Evolutionary conservation across 495 filamentous ascomycete species (phyloP), one percentile per base, ranked within the genome.

Genomic region (Daldinia vernicosa): DNA sequence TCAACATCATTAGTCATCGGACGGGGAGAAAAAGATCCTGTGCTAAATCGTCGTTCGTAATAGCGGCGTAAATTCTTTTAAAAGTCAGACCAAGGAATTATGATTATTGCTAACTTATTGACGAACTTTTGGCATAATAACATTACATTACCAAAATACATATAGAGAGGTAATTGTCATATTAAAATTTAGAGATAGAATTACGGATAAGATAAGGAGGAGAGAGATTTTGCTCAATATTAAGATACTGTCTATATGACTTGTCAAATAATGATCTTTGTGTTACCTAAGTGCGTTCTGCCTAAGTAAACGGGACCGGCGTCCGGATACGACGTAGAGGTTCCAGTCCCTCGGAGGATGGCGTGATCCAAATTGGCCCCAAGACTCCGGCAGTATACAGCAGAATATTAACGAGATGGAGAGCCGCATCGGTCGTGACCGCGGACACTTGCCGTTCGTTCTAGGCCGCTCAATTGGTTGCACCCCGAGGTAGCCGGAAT

Each of bases 401-500:
- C 12, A 28, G 17, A 39, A 68, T 22, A 61, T 65, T 61, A 61
- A 68, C 60, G 15, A 63, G 19, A 32, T 54, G 12, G 40, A 19
- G 64, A 61, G 60, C 64, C 65, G 60, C 60, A 40, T 40, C 65
- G 70, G 56, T 65, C 45, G 32, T 45, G 27, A 47, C 35, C 32
- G 50, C 63, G 59, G 59, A 28, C 15, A 64, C 65, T 65, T 72
- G 50, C 70, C 70, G 65, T 26, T 22, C 50, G 65, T 51, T 68
- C 70, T 72, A 65, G 60, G 55, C 60, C 40, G 24, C 55, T 22
- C 40, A 72, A 45, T 68, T 65, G 60, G 64, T 68, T 65, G 60
- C 63, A 65, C 60, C 24, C 65, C 55, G 55, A 61, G 30, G 60
- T 45, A 67, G 70, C 70, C 65, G 61, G 60, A 68, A 71, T 53